A percentile compares a stretch with the other conserved stretches of the same genome.
These are phyloP conservation scores for Thielaviopsis euricoi DNA, from an alignment of 2,329 filamentous ascomycete species.

Conservation along the genomic window DNA sequence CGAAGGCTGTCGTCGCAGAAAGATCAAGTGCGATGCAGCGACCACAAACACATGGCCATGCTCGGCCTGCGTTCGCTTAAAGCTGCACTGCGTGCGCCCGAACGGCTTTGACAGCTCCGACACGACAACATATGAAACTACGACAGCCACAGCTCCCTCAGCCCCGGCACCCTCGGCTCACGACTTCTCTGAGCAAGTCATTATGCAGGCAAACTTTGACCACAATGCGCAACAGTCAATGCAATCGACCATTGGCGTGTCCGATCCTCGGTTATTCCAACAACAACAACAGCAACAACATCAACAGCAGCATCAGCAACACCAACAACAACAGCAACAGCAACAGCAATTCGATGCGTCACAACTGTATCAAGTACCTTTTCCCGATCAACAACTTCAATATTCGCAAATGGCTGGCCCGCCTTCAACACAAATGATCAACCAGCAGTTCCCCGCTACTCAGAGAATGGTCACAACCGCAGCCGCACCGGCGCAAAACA, in stretches of 20 bases:
- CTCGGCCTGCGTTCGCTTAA: slow-evolving; percentile 79
- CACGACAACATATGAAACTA: slow-evolving; percentile 13
- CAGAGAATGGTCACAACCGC: neutral
- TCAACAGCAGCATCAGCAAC: slow-evolving; percentile 31
- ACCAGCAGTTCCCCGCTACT: slow-evolving; percentile 2
- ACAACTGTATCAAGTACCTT: neutral
- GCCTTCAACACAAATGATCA: neutral
- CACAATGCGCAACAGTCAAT: neutral
- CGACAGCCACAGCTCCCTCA: neutral
- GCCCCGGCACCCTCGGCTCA: neutral
- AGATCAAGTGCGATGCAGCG: slow-evolving; percentile 96
- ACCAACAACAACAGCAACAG: slow-evolving; percentile 18
- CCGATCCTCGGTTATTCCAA: slow-evolving; percentile 21
- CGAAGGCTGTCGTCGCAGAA: slow-evolving; percentile 83
- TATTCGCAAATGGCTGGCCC: neutral
- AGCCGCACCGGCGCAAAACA: neutral
- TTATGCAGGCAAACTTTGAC: slow-evolving; percentile 4
- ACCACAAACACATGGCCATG: slow-evolving; percentile 97
- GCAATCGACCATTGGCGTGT: neutral
- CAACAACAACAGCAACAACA: slow-evolving; percentile 20
- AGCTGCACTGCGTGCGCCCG: slow-evolving; percentile 83
- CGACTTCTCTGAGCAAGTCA: neutral
- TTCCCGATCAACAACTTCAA: neutral
- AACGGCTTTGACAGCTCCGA: slow-evolving; percentile 47
- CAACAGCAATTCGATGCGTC: neutral